A percentile compares a stretch with the other conserved stretches of the same genome.
phyloP scores from a whole-genome alignment of 2,329 filamentous ascomycete genomes.

The Phaeosphaeria sp. region DNA sequence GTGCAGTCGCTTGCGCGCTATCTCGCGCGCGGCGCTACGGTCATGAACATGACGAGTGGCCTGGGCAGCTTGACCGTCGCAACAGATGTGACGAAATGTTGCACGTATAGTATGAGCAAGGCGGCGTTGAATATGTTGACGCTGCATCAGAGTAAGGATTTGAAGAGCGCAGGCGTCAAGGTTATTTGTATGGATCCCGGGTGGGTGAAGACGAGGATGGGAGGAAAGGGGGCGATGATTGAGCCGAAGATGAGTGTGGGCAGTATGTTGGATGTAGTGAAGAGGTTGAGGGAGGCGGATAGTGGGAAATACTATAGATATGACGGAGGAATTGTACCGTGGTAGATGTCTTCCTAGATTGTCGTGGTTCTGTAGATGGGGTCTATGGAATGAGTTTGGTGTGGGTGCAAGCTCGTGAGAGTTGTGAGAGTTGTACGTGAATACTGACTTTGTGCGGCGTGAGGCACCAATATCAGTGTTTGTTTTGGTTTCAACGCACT shows the following conservation, averaged over 20 bases:
- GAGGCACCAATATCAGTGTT: neutral
- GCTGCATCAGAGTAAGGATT: constrained; percentile 49
- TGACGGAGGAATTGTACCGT: constrained; percentile 44
- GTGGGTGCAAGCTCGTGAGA: neutral
- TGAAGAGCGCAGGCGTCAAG: constrained; percentile 35
- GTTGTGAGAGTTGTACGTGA: neutral
- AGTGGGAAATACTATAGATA: constrained; percentile 48
- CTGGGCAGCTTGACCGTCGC: constrained; percentile 41
- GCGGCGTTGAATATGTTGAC: constrained; percentile 54
- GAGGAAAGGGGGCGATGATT: constrained; percentile 50
- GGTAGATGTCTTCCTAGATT: constrained; percentile 21
- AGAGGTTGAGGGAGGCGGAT: constrained; percentile 38
- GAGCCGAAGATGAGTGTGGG: constrained; percentile 47
- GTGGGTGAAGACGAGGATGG: constrained; percentile 55
- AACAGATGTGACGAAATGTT: constrained; percentile 42
- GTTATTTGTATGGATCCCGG: constrained; percentile 54
- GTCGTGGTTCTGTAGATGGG: neutral
- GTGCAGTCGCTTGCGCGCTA: constrained; percentile 47
- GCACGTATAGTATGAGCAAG: constrained; percentile 53
- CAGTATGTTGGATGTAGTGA: constrained; percentile 48
- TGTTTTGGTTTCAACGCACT: neutral
- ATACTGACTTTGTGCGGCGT: neutral
- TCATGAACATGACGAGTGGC: constrained; percentile 46
- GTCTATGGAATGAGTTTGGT: neutral
- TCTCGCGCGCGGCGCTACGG: constrained; percentile 36